phyloP scores from a whole-genome alignment of 768 basidiomycete genomes.

The Lactarius trivialis region DNA sequence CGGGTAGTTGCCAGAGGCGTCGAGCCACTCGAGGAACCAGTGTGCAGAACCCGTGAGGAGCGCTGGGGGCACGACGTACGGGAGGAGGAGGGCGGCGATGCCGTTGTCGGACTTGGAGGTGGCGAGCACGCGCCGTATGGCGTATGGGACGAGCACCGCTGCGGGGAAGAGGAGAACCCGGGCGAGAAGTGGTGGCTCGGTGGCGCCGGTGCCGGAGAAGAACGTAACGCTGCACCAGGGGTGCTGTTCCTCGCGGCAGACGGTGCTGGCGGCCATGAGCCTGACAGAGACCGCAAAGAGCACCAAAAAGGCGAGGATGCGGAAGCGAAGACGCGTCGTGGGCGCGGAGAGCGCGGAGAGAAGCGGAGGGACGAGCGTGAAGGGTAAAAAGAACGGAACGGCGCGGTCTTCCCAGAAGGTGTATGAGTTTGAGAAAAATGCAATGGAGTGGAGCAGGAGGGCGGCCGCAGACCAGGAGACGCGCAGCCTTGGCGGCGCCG shows the following conservation, averaged over 20 bases:
- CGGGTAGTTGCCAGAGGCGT: slow-evolving; percentile 44
- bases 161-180: slow-evolving; percentile 51
- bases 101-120: slow-evolving; percentile 73
- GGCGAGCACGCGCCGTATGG: slow-evolving; percentile 49
- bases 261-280: slow-evolving; percentile 73
- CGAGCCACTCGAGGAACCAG: slow-evolving; percentile 82
- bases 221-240: slow-evolving; percentile 88
- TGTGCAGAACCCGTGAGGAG: slow-evolving; percentile 54
- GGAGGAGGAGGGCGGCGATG: slow-evolving; percentile 54
- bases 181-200: slow-evolving; percentile 55
- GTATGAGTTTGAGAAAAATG: slow-evolving; percentile 92
- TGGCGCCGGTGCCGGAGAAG: slow-evolving; percentile 65
- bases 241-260: slow-evolving; percentile 93
- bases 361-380: slow-evolving; percentile 54
- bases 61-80: slow-evolving; percentile 48
- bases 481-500: slow-evolving; percentile 20
- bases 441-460: slow-evolving; percentile 59
- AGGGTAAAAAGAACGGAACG: slow-evolving; percentile 64
- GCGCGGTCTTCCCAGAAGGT: slow-evolving; percentile 96
- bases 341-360: slow-evolving; percentile 63
- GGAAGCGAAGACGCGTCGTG: slow-evolving; percentile 57
- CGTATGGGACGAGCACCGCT: slow-evolving; percentile 50
- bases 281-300: slow-evolving; percentile 65
- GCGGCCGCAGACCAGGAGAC: slow-evolving; percentile 34
- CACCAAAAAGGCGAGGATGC: slow-evolving; percentile 66